phyloP scores from a whole-genome alignment of 140 eudicot species.

The Stevia rebaudiana region DNA sequence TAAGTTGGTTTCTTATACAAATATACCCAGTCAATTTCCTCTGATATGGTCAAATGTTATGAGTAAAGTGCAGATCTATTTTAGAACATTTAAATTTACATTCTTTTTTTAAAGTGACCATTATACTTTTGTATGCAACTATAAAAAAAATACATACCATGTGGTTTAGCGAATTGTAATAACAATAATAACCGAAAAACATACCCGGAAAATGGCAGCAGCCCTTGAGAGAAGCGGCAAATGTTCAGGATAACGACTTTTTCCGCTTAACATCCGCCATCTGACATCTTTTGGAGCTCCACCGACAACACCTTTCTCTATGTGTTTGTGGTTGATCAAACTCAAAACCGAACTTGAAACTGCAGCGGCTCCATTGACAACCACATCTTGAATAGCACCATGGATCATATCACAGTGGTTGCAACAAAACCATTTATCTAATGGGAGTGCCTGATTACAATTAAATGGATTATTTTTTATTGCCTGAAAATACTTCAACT shows the following conservation, averaged over 20 bases:
- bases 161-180: neutral
- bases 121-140: neutral
- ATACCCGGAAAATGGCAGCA: conserved; percentile 88
- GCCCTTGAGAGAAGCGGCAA: conserved; percentile 66
- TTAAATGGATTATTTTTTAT: neutral
- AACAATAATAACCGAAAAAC: neutral
- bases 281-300: conserved; percentile 40
- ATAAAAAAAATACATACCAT: neutral
- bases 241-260: conserved; percentile 76
- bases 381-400: conserved; percentile 51
- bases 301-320: conserved; percentile 35
- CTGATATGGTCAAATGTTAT: neutral
- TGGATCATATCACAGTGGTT: conserved; percentile 65
- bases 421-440: conserved; percentile 92
- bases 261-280: conserved; percentile 85
- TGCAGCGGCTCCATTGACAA: conserved; percentile 48
- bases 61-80: neutral
- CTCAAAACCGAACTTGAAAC: conserved; percentile 44
- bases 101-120: neutral
- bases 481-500: conserved; percentile 2
- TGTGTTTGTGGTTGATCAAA: conserved; percentile 40
- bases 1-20: neutral
- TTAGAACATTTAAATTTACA: neutral
- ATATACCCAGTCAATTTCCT: neutral
- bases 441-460: conserved; percentile 70